These are phyloP conservation scores for Nigrospora oryzae DNA, from an alignment of 2,329 filamentous ascomycete genomes.

Conservation along the genomic window DNA sequence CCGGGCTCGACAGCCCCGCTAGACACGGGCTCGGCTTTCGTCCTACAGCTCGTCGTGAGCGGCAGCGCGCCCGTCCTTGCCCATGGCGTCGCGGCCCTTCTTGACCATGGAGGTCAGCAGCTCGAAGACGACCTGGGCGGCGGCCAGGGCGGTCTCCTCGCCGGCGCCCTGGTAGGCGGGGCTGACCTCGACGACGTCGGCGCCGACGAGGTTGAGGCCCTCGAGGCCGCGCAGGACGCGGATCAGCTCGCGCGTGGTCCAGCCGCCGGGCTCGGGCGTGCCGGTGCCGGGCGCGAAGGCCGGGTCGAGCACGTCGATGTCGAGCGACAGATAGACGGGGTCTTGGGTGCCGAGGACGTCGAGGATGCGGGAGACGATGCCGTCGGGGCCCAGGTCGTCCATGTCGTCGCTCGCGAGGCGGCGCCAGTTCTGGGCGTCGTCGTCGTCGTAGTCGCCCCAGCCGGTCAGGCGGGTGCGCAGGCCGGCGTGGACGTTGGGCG, in stretches of 20 bases:
- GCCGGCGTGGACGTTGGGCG: constrained; percentile 73
- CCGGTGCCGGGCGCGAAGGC: constrained; percentile 65
- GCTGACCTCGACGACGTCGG: constrained; percentile 83
- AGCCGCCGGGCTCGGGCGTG: constrained; percentile 83
- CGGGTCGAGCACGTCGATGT: constrained; percentile 70
- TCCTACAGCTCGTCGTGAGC: constrained; percentile 2
- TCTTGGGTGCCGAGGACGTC: constrained; percentile 62
- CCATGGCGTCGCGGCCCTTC: constrained; percentile 30
- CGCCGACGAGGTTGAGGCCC: constrained; percentile 75
- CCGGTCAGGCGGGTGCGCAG: constrained; percentile 69
- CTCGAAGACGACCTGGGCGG: constrained; percentile 78
- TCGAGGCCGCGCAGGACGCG: constrained; percentile 76
- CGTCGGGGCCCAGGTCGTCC: constrained; percentile 67
- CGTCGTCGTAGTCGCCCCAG: constrained; percentile 62
- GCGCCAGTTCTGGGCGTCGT: constrained; percentile 68
- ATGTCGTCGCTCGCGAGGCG: constrained; percentile 81
- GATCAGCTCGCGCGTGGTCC: constrained; percentile 84
- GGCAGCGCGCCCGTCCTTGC: constrained; percentile 7
- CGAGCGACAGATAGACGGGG: constrained; percentile 73
- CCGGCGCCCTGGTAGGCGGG: constrained; percentile 75
- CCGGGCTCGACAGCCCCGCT: too few species aligned
- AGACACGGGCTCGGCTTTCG: too few species aligned
- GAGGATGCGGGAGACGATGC: constrained; percentile 64
- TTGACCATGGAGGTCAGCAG: constrained; percentile 71
- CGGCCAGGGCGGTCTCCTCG: constrained; percentile 76